phyloP scores from a whole-genome alignment of 805 yeast genomes.

The Candida jianshihensis region DNA sequence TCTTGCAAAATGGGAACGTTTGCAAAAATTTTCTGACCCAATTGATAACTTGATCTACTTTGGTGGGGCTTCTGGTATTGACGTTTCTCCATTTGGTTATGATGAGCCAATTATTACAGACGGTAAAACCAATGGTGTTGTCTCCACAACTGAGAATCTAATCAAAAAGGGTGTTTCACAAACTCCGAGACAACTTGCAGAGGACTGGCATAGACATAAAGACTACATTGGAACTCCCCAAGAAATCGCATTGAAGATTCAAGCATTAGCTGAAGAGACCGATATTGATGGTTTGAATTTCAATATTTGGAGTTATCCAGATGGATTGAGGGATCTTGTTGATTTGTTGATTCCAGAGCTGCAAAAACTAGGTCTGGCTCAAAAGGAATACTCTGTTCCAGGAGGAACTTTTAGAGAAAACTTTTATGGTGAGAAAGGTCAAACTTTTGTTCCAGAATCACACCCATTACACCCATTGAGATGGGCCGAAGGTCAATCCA shows the following conservation, averaged over 20 bases:
- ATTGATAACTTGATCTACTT: conserved; percentile 35
- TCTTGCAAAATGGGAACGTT: conserved; percentile 24
- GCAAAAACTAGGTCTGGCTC: conserved; percentile 26
- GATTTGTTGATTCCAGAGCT: conserved; percentile 31
- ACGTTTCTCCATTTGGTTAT: conserved; percentile 26
- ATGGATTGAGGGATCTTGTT: conserved; percentile 33
- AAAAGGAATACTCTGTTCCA: conserved; percentile 24
- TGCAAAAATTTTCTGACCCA: conserved; percentile 24
- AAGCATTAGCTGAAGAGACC: conserved; percentile 32
- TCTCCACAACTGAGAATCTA: conserved; percentile 6
- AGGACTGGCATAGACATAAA: conserved; percentile 14
- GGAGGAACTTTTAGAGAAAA: conserved; percentile 7
- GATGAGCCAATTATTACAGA: conserved; percentile 26
- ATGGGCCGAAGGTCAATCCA: conserved; percentile 1
- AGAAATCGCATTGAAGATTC: conserved; percentile 34
- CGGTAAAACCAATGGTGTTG: conserved; percentile 24
- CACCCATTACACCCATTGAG: conserved; percentile 3
- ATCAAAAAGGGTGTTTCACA: conserved; percentile 14
- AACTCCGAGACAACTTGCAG: conserved; percentile 6
- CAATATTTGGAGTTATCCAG: conserved; percentile 33
- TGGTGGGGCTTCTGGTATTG: conserved; percentile 36
- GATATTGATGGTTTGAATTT: conserved; percentile 38
- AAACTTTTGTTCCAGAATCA: conserved; percentile 3
- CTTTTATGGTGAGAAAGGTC: conserved; percentile 4
- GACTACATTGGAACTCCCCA: conserved; percentile 28